These are phyloP conservation scores for Aspergillus sp. DNA, from an alignment of 2,329 filamentous ascomycete genomes.

Conservation along the genomic window DNA sequence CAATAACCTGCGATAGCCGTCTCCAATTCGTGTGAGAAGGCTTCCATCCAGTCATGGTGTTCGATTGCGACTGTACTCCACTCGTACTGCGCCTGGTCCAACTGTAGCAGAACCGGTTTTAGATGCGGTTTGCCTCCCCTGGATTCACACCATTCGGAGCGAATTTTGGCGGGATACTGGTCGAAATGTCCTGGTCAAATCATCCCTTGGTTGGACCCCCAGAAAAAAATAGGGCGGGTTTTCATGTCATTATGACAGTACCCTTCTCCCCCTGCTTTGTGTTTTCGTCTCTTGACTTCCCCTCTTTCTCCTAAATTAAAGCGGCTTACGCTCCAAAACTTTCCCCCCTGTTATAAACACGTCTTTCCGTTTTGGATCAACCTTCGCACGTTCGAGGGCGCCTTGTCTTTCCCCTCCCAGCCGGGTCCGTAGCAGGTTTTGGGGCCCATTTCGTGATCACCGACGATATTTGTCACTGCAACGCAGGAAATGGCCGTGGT, in stretches of 20 bases:
- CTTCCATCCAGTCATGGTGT: neutral
- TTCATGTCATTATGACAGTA: neutral
- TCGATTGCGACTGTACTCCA: neutral
- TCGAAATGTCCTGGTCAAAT: no score
- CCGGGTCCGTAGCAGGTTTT: no score
- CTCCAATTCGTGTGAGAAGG: neutral
- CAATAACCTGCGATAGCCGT: neutral
- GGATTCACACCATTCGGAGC: slow-evolving; percentile 2
- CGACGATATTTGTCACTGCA: neutral
- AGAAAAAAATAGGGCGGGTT: neutral
- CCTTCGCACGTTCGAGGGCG: neutral
- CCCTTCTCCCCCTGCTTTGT: neutral
- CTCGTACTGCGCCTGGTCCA: neutral
- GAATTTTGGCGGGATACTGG: neutral
- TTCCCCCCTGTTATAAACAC: neutral
- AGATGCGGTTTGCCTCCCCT: slow-evolving; percentile 4
- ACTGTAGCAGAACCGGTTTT: slow-evolving; percentile 1
- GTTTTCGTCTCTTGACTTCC: neutral
- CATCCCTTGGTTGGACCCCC: no score
- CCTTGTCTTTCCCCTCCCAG: no score
- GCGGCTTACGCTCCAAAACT: neutral
- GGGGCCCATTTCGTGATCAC: neutral
- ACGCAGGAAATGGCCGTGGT: neutral
- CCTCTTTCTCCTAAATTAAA: neutral
- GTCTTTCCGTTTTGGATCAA: neutral